phyloP scores from a whole-genome alignment of 148 eudicot species.

The Rhododendron griersonianum region DNA sequence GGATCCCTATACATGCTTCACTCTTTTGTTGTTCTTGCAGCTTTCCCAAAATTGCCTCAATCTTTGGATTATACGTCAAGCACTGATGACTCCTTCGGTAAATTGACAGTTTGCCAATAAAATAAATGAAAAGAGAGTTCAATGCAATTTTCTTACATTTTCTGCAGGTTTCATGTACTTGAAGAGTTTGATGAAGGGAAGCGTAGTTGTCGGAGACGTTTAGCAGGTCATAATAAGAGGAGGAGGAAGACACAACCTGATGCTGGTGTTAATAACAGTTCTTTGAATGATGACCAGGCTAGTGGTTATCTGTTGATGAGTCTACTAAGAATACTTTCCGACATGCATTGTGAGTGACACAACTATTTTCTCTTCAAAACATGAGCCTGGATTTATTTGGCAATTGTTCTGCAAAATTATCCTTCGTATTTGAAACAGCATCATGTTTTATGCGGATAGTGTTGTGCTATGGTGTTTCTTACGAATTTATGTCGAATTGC shows the following conservation, averaged over 20 bases:
- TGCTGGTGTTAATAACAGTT: conserved; percentile 18
- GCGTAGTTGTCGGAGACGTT: conserved; percentile 84
- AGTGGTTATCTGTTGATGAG: conserved; percentile 9
- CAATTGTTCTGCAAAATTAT: neutral
- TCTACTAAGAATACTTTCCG: conserved; percentile 6
- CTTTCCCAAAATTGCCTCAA: neutral
- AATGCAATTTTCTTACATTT: conserved; percentile 2
- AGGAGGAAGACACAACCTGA: conserved; percentile 80
- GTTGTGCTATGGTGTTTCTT: neutral
- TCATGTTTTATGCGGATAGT: neutral
- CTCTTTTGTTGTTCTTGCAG: neutral
- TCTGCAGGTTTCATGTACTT: conserved; percentile 70
- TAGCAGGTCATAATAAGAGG: conserved; percentile 83
- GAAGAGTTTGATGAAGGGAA: conserved; percentile 91
- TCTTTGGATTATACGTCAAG: neutral
- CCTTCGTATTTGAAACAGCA: neutral
- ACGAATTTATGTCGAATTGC: neutral
- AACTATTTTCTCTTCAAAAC: neutral
- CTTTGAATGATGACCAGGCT: conserved; percentile 4
- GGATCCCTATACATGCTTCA: neutral
- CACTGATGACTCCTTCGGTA: neutral
- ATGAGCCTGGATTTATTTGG: neutral
- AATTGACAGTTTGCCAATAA: neutral
- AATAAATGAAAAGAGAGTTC: neutral
- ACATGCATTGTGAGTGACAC: conserved; percentile 7